Conservation (phyloP, 1,139 yeast genomes). For the Wickerhamiella pararugosa region DNA sequence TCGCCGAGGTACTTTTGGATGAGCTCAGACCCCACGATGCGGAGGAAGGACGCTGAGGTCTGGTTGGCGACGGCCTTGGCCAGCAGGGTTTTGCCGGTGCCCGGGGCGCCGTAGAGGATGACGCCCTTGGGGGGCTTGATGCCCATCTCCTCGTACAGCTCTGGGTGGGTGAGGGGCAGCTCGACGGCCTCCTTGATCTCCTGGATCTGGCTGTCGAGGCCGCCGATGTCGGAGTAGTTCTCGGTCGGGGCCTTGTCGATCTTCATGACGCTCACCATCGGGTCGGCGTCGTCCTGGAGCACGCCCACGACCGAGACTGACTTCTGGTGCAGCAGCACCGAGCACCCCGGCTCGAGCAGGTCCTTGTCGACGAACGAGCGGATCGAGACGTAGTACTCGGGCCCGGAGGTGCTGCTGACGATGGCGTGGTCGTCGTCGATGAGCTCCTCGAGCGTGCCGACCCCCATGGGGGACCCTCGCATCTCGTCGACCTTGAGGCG, state of each 20-base stretch:
- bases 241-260: slow-evolving; percentile 95
- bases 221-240: slow-evolving; percentile 95
- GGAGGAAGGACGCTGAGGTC: slow-evolving; percentile 87
- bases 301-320: slow-evolving; percentile 92
- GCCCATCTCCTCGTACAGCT: slow-evolving; percentile 97
- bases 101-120: slow-evolving; percentile 95
- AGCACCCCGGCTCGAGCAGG: slow-evolving; percentile 93
- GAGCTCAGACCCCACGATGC: slow-evolving; percentile 94
- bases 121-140: slow-evolving; percentile 99
- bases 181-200: slow-evolving; percentile 98
- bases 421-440: slow-evolving; percentile 98
- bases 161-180: slow-evolving; percentile 94
- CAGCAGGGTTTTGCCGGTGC: slow-evolving; percentile 92
- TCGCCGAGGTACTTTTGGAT: slow-evolving; percentile 96
- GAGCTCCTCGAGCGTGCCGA: slow-evolving; percentile 92
- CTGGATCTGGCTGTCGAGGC: slow-evolving; percentile 88
- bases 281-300: slow-evolving; percentile 91
- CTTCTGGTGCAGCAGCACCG: slow-evolving; percentile 88
- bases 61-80: slow-evolving; percentile 99
- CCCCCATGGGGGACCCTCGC: slow-evolving; percentile 93
- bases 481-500: slow-evolving; percentile 88
- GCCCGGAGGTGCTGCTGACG: slow-evolving; percentile 90
- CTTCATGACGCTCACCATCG: slow-evolving; percentile 96
- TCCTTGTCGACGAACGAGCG: slow-evolving; percentile 97
- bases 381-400: slow-evolving; percentile 91